Evolutionary conservation across 305 asterid genomes (phyloP).

Genomic region (Petunia hybrid): DNA sequence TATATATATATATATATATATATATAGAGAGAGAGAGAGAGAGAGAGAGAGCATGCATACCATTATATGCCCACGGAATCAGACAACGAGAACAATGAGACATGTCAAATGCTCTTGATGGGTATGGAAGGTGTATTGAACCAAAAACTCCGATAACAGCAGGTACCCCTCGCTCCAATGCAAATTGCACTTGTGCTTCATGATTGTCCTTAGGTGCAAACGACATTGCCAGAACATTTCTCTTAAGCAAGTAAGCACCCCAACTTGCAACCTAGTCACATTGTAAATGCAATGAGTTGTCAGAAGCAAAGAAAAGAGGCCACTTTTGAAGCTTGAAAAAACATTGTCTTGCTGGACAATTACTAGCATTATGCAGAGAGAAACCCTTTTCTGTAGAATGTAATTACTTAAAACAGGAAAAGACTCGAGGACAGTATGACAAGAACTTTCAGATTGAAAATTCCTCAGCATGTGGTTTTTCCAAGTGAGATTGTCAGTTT

Average conservation of each 20-base stretch:
- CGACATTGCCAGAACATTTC: slow-evolving; percentile 83
- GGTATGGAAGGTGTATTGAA: slow-evolving; percentile 80
- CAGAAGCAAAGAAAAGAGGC: slow-evolving; percentile 4
- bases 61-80: slow-evolving; percentile 83
- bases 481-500: background rate
- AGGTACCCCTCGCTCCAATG: slow-evolving; percentile 95
- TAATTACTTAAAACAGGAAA: background rate
- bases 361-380: slow-evolving; percentile 2
- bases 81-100: slow-evolving; percentile 96
- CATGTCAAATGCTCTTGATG: slow-evolving; percentile 88
- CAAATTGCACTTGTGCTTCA: slow-evolving; percentile 97
- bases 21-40: too few species aligned
- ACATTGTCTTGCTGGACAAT: background rate
- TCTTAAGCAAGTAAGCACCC: slow-evolving; percentile 94
- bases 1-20: too few species aligned
- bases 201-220: slow-evolving; percentile 95
- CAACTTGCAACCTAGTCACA: slow-evolving; percentile 82
- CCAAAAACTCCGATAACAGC: slow-evolving; percentile 92
- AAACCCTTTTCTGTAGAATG: background rate
- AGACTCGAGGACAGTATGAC: background rate
- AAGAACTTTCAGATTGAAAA: background rate
- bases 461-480: background rate
- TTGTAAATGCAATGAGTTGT: background rate
- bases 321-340: background rate
- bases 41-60: slow-evolving; percentile 43